phyloP scores from a whole-genome alignment of 2,329 filamentous ascomycete genomes.

The Verticillium albo-atrum region DNA sequence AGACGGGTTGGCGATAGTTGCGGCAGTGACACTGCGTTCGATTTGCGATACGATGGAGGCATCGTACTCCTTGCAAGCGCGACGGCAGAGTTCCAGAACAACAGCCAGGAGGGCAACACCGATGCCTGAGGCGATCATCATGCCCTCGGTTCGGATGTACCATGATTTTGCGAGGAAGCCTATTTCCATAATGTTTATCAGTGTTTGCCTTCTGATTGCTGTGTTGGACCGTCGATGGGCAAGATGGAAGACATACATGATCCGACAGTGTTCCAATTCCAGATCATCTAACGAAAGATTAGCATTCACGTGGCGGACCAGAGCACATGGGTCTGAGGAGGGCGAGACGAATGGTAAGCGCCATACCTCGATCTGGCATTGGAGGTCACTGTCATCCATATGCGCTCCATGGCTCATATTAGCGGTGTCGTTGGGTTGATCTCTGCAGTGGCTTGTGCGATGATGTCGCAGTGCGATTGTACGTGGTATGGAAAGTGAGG shows the following conservation, averaged over 20 bases:
- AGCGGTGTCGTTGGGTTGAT: neutral
- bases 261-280: slow-evolving; percentile 8
- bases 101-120: slow-evolving; percentile 4
- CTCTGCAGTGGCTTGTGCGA: neutral
- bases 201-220: neutral
- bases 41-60: neutral
- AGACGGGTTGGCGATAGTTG: neutral
- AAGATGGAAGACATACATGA: neutral
- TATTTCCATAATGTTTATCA: neutral
- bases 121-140: slow-evolving; percentile 6
- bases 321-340: too few species aligned
- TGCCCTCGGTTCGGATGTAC: slow-evolving; percentile 5
- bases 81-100: neutral
- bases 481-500: too few species aligned
- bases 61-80: slow-evolving; percentile 4
- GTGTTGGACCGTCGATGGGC: neutral
- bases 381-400: neutral
- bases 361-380: neutral
- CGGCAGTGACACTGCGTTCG: neutral
- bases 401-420: neutral
- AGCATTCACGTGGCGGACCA: neutral
- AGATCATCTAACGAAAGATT: slow-evolving; percentile 1
- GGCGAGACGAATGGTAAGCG: too few species aligned
- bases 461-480: too few species aligned
- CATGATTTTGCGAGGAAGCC: slow-evolving; percentile 4